Base-by-base conservation (phyloP, 805 yeast species). In the Ogataea siamensis region DNA sequence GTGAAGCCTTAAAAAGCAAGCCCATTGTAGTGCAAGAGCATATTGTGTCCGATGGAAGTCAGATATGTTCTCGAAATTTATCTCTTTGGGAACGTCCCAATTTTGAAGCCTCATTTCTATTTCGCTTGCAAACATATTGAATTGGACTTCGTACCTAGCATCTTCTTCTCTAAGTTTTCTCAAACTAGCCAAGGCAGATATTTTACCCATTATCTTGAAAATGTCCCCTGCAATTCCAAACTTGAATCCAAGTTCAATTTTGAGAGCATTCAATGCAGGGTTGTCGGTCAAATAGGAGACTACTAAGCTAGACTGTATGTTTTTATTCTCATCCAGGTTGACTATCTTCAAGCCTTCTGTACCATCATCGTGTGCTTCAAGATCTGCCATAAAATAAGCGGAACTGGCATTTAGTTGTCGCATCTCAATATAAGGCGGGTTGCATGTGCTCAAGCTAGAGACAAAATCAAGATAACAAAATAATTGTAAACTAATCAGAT, bases 171-270 rank as follows among this genome's bases (percentile, higher is more conserved):
- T 36, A 7, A 28, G 33, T 13, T 34, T 28, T 33, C 62, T 38
- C 9, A 54, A 30, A 35, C 59, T 53, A 2, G 62, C 49, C 11
- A 57, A 35, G 5, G 62, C 54, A 5, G 58, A 53, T 11, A 57
- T 57, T 34, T 53, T 55, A 5, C 62, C 62, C 43, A 57, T 43
- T 5, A 43, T 46, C n/a, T 47, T 57, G 46, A 51, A 55, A 6
- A 57, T 50, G 24, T 58, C 60, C 3, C 63, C 63, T 7, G 57
- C 60, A 11, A 58, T 52, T 6, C 63, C 63, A 38, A 54, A 55
- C 31, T 47, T 53, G 40, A 58, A 57, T 5, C 61, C 61, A 30
- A 55, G 49, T 22, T 51, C 55, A 29, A 48, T 45, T 36, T 56
- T 55, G 11, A 58, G 38, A 8, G 54, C 40, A 9, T 36, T 42